Percentiles rank a stretch among this genome's conserved stretches.
Evolutionary conservation across 495 filamentous ascomycete species (phyloP).

Genomic region (Pyrenula aspistea): DNA sequence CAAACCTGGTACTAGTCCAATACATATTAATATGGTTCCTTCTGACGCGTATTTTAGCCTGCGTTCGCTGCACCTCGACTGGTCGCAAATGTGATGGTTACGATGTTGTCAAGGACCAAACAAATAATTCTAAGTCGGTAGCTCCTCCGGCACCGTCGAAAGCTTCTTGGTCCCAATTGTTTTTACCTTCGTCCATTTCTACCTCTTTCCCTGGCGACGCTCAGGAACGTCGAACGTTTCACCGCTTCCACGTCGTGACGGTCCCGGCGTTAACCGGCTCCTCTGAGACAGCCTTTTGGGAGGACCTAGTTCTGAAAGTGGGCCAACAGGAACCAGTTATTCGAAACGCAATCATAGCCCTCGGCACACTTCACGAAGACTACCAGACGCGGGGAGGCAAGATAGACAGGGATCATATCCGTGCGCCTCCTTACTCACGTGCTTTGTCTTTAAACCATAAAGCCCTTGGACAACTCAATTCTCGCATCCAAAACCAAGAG

Average conservation of each 20-base stretch:
- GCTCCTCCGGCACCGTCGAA: slow-evolving; percentile 1
- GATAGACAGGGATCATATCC: background rate
- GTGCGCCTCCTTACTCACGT: background rate
- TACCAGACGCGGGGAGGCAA: background rate
- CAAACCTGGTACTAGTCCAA: slow-evolving; percentile 12
- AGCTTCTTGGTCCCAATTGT: slow-evolving; percentile 7
- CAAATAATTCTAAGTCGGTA: background rate
- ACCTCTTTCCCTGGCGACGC: background rate
- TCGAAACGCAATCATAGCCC: background rate
- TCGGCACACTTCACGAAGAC: background rate
- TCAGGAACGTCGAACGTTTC: slow-evolving; percentile 39
- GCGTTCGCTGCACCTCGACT: slow-evolving; percentile 19
- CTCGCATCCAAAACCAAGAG: background rate
- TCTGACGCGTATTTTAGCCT: background rate
- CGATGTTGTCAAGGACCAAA: background rate
- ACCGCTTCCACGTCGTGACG: slow-evolving; percentile 42
- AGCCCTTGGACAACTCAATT: background rate
- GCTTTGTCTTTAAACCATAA: background rate
- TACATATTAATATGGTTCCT: slow-evolving; percentile 1
- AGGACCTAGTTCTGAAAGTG: slow-evolving; percentile 25
- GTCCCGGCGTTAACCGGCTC: slow-evolving; percentile 47
- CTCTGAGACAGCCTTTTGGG: slow-evolving; percentile 49
- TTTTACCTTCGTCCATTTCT: slow-evolving; percentile 5
- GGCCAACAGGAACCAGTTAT: background rate
- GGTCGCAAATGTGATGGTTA: slow-evolving; percentile 26